phyloP scores from a whole-genome alignment of 768 basidiomycete species.

The Astraeus odoratus region DNA sequence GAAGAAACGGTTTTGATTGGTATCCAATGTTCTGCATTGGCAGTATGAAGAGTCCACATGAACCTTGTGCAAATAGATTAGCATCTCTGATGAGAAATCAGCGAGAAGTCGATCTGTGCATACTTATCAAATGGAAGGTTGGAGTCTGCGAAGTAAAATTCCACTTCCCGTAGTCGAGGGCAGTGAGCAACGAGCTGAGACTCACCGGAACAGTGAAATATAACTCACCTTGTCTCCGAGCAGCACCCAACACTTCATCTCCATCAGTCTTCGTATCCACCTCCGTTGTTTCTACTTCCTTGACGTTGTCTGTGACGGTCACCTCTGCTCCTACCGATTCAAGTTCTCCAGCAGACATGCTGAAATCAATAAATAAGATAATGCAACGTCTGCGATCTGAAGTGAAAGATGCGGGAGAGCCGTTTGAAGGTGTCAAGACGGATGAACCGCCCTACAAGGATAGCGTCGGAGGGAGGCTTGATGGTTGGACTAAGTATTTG shows the following conservation, averaged over 20 bases:
- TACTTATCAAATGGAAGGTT: conserved; percentile 90
- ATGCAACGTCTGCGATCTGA: not conserved
- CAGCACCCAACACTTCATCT: conserved; percentile 39
- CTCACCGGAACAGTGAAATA: not conserved
- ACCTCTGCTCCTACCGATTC: conserved; percentile 5
- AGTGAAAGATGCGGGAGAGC: not conserved
- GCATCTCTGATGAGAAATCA: conserved; percentile 1
- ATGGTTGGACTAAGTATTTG: not conserved
- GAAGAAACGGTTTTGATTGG: conserved; percentile 80
- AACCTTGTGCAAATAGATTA: conserved; percentile 52
- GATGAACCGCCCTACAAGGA: not conserved
- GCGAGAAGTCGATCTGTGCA: conserved; percentile 9
- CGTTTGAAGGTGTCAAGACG: not conserved
- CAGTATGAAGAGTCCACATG: conserved; percentile 88
- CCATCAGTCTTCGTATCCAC: conserved; percentile 24
- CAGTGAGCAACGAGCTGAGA: not conserved
- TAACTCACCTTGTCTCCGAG: conserved; percentile 48
- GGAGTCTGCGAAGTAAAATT: conserved; percentile 96
- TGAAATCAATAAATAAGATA: conserved; percentile 2
- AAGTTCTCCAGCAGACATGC: conserved; percentile 20
- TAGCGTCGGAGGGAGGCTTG: not conserved
- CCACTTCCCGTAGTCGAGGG: conserved; percentile 50
- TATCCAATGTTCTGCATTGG: conserved; percentile 83
- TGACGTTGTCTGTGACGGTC: conserved; percentile 1
- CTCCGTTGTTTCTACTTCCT: conserved; percentile 6